Evolutionary conservation across 176 grass and related monocot species (phyloP), one percentile per base, ranked within the genome.

Genomic region (Eragrostis curvula): DNA sequence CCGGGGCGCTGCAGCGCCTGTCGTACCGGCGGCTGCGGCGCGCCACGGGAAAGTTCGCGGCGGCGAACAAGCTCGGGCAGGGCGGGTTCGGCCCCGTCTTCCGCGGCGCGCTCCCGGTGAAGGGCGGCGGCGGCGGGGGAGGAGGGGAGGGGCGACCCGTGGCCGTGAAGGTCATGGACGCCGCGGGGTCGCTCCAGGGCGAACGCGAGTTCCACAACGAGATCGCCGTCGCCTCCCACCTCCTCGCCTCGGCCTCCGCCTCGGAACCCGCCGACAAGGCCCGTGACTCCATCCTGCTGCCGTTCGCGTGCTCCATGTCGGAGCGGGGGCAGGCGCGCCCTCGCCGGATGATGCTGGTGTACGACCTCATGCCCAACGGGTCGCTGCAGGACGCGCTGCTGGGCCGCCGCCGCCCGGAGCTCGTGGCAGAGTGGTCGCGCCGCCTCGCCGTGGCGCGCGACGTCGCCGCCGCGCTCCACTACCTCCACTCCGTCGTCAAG

Each of bases 121-220:
- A 9, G 24, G 21, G 65, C 1, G 14, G 28, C 20, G 21, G 43
- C 8, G 30, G 59, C 0, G 68, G 62, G 6, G 12, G 60, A 17
- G 60, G 13, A 10, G 9, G 9, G 0, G 77, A 83, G 2, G 73
- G 70, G 10, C 65, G 89, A n/a, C 78, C 65, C 21, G 79, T 90
- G 11, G 93, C 93, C 9, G 87, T 97, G 27, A 97, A 97, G 83
- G 83, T 97, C 59, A 97, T 93, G 91, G 88, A 89, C 41, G 85
- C 91, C 24, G 84, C 60, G 2, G 87, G 88, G 14, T 97, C 94
- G 0, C 94, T 97, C 3, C 94, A 93, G 87, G 94, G 94, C n/a
- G 94, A 97, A 68, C 94, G 94, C 53, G 94, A 97, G 91, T 97
- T 93, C 80, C 82, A 89, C 52, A 97, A 93, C 74, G 94, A 97